Percentiles rank a stretch among this genome's conserved stretches.
phyloP scores from a whole-genome alignment of 2,329 filamentous ascomycete genomes.

The Aspergillus novoparasiticus region DNA sequence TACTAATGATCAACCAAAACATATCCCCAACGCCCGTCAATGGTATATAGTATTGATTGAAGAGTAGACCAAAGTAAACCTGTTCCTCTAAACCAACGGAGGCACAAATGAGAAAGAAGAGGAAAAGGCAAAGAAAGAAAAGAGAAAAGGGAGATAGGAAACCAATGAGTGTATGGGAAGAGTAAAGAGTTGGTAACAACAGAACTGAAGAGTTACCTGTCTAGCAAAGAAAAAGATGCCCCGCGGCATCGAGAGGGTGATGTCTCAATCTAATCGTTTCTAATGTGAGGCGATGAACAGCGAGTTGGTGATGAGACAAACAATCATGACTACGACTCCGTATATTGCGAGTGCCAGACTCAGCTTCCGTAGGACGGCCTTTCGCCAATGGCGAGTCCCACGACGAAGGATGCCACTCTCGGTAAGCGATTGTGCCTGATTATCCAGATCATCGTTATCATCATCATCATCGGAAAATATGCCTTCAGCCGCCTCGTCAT shows the following conservation, averaged over 20 bases:
- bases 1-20: background rate
- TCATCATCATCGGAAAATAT: conserved; percentile 46
- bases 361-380: conserved; percentile 66
- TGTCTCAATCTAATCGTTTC: conserved; percentile 5
- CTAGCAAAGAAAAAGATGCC: background rate
- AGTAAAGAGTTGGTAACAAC: conserved; percentile 4
- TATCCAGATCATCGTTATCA: conserved; percentile 31
- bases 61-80: background rate
- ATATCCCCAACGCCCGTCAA: conserved; percentile 19
- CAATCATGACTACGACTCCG: conserved; percentile 82
- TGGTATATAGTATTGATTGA: conserved; percentile 16
- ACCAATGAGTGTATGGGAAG: conserved; percentile 3
- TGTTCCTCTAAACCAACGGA: conserved; percentile 3
- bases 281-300: conserved; percentile 72
- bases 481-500: conserved; percentile 70
- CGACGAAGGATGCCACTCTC: conserved; percentile 62
- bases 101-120: background rate
- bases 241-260: background rate
- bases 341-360: conserved; percentile 79
- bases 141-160: background rate
- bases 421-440: conserved; percentile 50
- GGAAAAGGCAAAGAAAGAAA: background rate
- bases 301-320: conserved; percentile 82
- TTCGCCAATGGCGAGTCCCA: conserved; percentile 66
- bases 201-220: background rate